These are phyloP conservation scores for Lycium ferocissimum DNA, from an alignment of 257 asterid genomes.

Conservation along the genomic window DNA sequence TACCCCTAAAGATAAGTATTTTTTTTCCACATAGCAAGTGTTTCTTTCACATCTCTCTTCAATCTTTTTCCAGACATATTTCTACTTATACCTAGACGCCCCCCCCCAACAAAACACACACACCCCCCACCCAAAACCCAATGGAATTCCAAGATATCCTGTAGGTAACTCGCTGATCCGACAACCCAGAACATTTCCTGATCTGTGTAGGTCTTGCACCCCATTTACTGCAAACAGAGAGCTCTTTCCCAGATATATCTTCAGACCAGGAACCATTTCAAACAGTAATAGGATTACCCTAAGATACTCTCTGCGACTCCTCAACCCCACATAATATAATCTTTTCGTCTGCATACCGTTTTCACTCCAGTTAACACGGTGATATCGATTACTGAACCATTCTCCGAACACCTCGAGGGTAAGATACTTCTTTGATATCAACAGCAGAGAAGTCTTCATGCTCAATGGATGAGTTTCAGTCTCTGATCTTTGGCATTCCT, in stretches of 20 bases:
- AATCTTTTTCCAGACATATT: neutral
- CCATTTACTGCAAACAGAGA: neutral
- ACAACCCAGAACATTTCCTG: neutral
- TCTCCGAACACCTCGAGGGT: neutral
- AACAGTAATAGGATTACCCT: conserved; percentile 5
- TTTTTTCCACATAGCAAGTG: conserved; percentile 22
- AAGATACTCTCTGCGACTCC: neutral
- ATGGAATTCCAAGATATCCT: neutral
- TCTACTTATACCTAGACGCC: conserved; percentile 7
- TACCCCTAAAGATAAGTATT: neutral
- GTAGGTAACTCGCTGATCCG: neutral
- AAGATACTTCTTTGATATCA: neutral
- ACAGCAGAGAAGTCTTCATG: neutral
- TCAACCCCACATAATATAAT: neutral
- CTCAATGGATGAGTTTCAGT: neutral
- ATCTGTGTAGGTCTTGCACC: neutral
- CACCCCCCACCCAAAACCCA: neutral
- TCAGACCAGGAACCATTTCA: neutral
- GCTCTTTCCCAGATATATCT: neutral
- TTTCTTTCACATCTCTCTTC: conserved; percentile 8
- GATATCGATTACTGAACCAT: neutral
- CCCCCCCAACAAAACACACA: no score
- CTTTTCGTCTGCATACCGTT: neutral
- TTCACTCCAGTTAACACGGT: neutral
- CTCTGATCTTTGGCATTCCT: neutral